These are phyloP conservation scores for Cadophora malorum DNA, from an alignment of 2,329 filamentous ascomycete genomes.

Conservation along the genomic window DNA sequence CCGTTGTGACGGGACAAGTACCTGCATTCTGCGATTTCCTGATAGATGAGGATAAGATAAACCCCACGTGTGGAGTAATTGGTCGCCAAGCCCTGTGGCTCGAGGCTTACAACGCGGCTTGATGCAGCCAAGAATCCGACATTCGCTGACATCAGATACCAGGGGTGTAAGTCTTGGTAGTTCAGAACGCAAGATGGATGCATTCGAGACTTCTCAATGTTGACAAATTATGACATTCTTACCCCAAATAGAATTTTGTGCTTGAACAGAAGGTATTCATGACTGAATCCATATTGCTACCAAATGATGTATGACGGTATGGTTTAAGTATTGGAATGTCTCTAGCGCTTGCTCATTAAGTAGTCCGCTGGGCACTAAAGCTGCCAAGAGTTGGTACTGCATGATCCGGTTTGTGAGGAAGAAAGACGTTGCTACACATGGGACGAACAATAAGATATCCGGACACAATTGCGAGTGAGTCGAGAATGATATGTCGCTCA, in stretches of 20 bases:
- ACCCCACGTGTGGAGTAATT: slow-evolving; percentile 18
- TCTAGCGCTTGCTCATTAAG: neutral
- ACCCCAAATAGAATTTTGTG: neutral
- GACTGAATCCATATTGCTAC: too few relatives aligned
- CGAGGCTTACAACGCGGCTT: slow-evolving; percentile 6
- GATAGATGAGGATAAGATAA: neutral
- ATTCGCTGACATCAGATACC: neutral
- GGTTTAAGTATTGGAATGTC: neutral
- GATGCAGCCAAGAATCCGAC: neutral
- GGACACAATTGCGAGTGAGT: neutral
- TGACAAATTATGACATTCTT: too few relatives aligned
- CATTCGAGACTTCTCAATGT: neutral
- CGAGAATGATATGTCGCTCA: neutral
- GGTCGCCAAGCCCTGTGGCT: slow-evolving; percentile 13
- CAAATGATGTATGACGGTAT: too few relatives aligned
- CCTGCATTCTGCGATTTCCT: neutral
- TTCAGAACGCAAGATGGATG: neutral
- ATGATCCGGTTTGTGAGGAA: neutral
- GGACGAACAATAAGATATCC: neutral
- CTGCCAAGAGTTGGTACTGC: neutral
- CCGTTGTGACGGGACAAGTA: neutral
- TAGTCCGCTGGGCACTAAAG: neutral
- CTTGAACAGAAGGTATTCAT: neutral
- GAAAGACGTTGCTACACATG: neutral
- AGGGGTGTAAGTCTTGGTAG: neutral